Evolutionary conservation across 2,329 filamentous ascomycete genomes (phyloP), one percentile per base, ranked within the genome.

Genomic region (Paecilomyces dactylethromorphus): DNA sequence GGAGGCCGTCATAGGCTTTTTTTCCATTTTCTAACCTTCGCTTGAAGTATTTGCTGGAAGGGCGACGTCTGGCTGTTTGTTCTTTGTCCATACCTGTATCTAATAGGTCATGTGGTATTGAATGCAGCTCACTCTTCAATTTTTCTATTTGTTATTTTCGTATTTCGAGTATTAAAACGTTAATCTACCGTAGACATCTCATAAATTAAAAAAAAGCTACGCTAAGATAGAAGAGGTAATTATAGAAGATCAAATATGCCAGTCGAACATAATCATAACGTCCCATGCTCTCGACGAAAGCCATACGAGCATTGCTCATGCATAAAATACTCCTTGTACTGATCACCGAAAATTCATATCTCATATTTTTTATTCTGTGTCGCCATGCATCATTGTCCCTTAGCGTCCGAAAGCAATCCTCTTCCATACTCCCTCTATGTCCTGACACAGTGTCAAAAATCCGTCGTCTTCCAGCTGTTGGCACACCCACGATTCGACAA

Each of bases 401-500:
- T 58, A 65, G 53, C 60, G 63, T 1, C 76, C 76, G 63, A 77
- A 71, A 5, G 70, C 72, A 65, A 78, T 69, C 12, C 76, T 66
- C 55, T 64, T 66, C 76, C 76, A 79, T 18, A 74, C 66, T 1
- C 68, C 67, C 55, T 78, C 74, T 4, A 79, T 64, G 61, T 75
- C 73, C 63, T 74, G 66, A 57, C 74, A 77, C 12, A 79, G 64
- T 26, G 65, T 60, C 26, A 74, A 60, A 56, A 79, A 79, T 2
- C 58, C 64, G 24, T 77, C 74, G 26, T 77, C 71, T 31, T 78
- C 72, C 1, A 79, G 65, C 56, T 76, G 68, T 13, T 69, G 62
- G 54, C 76, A 78, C 52, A 79, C 70, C 71, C 76, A 79, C 39
- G 70, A 69, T 58, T 74, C 72, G 10, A 78, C 61, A 10, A 69